These are phyloP conservation scores for Beauveria pseudobassiana DNA, from an alignment of 2,329 filamentous ascomycete species.

Conservation along the genomic window DNA sequence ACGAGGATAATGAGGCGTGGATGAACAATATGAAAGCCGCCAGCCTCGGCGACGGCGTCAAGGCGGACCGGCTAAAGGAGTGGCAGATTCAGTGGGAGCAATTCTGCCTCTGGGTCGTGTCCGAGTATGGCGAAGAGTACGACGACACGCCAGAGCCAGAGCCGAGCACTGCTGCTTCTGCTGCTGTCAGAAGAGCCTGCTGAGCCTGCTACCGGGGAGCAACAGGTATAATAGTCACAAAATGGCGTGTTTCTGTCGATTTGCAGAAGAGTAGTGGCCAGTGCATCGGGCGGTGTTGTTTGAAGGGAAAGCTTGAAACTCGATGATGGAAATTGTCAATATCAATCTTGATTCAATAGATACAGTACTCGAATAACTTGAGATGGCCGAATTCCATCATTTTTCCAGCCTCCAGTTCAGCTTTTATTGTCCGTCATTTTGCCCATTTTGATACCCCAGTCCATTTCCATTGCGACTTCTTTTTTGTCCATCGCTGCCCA, in stretches of 20 bases:
- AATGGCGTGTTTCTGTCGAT: too few species aligned
- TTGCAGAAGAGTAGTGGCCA: neutral
- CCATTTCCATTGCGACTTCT: neutral
- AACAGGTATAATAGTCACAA: neutral
- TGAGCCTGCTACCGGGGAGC: neutral
- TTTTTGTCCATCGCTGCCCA: too few species aligned
- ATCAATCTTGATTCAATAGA: too few species aligned
- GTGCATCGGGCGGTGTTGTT: neutral
- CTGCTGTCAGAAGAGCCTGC: neutral
- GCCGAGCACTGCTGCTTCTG: conserved; percentile 6
- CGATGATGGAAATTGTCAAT: too few species aligned
- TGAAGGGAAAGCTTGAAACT: neutral
- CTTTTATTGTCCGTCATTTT: neutral
- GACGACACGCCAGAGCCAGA: conserved; percentile 23
- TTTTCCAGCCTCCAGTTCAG: too few species aligned
- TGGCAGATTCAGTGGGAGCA: conserved; percentile 81
- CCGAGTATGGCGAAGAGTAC: conserved; percentile 65
- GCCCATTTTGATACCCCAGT: neutral
- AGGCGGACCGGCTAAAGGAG: conserved; percentile 65
- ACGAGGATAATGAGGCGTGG: conserved; percentile 67
- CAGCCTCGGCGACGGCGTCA: conserved; percentile 60
- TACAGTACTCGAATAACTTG: too few species aligned
- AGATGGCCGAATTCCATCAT: too few species aligned
- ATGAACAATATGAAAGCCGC: conserved; percentile 64
- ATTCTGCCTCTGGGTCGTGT: conserved; percentile 85